Percentiles rank a stretch among this genome's conserved stretches.
Evolutionary conservation across 495 filamentous ascomycete genomes (phyloP).

Genomic region (Hyaloscypha variabilis): DNA sequence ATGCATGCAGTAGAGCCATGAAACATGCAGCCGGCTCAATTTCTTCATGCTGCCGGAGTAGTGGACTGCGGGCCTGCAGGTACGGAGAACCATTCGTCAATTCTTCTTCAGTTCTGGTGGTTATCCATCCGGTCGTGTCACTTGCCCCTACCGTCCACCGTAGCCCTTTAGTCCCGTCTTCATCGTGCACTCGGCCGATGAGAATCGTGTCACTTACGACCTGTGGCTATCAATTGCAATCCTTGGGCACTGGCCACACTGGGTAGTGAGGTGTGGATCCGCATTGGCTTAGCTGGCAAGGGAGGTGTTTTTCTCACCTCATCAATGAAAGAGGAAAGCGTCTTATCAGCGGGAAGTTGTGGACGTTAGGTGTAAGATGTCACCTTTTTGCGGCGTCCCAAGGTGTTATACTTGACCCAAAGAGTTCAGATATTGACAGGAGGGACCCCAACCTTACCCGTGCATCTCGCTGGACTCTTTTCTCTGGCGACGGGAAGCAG

Average conservation of each 20-base stretch:
- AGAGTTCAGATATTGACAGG: background rate
- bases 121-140: background rate
- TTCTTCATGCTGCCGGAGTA: background rate
- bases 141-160: background rate
- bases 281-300: no score
- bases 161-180: background rate
- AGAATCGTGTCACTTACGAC: background rate
- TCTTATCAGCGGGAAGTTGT: background rate
- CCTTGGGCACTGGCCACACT: no score
- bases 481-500: background rate
- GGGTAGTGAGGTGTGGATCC: no score
- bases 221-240: background rate
- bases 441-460: background rate
- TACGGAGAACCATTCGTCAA: background rate
- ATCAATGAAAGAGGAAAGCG: background rate
- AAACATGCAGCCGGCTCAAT: conserved; percentile 1
- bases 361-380: background rate
- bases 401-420: background rate
- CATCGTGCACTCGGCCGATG: background rate
- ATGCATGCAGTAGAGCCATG: background rate
- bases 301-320: background rate
- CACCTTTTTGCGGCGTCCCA: background rate
- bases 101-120: no score
- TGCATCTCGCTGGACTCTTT: background rate
- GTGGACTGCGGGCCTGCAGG: background rate